Conservation (phyloP, 106 monocot genomes). For the Allium sativum region DNA sequence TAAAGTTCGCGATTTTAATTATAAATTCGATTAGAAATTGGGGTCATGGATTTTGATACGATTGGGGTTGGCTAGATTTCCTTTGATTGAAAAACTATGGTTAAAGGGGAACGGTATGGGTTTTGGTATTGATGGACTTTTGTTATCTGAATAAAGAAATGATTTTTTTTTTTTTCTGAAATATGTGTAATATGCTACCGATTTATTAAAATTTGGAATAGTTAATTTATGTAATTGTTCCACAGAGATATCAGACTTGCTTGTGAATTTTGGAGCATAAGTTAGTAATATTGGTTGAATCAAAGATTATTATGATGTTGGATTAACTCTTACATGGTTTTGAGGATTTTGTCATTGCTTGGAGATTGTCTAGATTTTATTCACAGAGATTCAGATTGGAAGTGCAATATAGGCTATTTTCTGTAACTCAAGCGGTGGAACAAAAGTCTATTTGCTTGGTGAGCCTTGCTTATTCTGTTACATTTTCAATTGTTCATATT, state of each 20-base stretch:
- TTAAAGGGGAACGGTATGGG: neutral
- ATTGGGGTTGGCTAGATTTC: slow-evolving; percentile 4
- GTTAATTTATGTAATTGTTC: slow-evolving; percentile 15
- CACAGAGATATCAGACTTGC: slow-evolving; percentile 22
- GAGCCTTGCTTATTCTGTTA: neutral
- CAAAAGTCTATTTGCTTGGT: neutral
- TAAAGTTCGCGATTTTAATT: neutral
- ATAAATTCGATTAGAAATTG: slow-evolving; percentile 1
- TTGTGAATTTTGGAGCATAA: slow-evolving; percentile 25
- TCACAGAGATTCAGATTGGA: slow-evolving; percentile 9
- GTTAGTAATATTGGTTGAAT: slow-evolving; percentile 18
- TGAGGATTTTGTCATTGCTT: slow-evolving; percentile 19
- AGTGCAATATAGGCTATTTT: neutral
- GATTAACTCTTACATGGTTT: slow-evolving; percentile 24
- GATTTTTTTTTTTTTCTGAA: neutral
- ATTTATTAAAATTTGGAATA: neutral
- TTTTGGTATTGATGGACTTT: neutral
- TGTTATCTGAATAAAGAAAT: neutral
- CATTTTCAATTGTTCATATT: neutral
- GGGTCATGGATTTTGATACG: slow-evolving; percentile 9
- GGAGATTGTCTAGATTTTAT: slow-evolving; percentile 9
- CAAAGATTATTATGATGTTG: slow-evolving; percentile 20
- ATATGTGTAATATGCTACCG: neutral
- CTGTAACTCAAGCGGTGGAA: neutral
- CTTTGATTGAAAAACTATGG: slow-evolving; percentile 1